Evolutionary conservation across 2,329 filamentous ascomycete species (phyloP), one percentile per base, ranked within the genome.

Genomic region (Bipolaris cookei): DNA sequence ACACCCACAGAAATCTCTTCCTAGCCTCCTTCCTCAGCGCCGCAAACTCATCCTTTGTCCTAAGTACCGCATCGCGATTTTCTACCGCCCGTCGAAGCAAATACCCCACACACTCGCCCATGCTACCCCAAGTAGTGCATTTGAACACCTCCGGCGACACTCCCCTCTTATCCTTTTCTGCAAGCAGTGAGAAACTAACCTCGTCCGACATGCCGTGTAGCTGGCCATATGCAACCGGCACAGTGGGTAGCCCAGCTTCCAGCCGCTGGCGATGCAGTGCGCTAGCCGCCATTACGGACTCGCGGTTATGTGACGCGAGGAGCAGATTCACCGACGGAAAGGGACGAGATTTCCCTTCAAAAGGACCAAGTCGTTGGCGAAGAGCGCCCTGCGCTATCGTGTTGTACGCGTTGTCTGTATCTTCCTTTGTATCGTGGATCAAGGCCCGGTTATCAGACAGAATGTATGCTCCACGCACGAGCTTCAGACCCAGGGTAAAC

Each of bases 141-240:
- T 87, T 87, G 70, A 81, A 84, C 4, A 84, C 82, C 52, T 77
- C 78, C 41, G 81, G 80, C 6, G 69, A 63, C 46, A 81, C 78
- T 2, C 63, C 64, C 34, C 62, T 59, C 3, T 53, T 61, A 8
- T 57, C 59, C 34, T 58, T 64, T 55, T 73, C 62, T 6, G 62
- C 62, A 37, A 74, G 54, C 14, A 76, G 53, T 23, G 71, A 79
- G 58, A 84, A 83, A 60, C 90, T 92, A 45, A 97, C 87, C 72
- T 97, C 93, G 67, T 97, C 94, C 0, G 94, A 94, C 94, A 98
- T 98, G 32, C 94, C 93, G 80, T 95, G 90, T 1, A 97, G 84
- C 78, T 97, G 93, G 2, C 89, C 90, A 73, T 90, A 92, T 3
- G 77, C 76, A n/a, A 86, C 76, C 1, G 81, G 78, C 1, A 84